A percentile compares a stretch with the other conserved stretches of the same genome.
phyloP scores from a whole-genome alignment of 345 rosid genomes.

The Arabidopsis arenosa region DNA sequence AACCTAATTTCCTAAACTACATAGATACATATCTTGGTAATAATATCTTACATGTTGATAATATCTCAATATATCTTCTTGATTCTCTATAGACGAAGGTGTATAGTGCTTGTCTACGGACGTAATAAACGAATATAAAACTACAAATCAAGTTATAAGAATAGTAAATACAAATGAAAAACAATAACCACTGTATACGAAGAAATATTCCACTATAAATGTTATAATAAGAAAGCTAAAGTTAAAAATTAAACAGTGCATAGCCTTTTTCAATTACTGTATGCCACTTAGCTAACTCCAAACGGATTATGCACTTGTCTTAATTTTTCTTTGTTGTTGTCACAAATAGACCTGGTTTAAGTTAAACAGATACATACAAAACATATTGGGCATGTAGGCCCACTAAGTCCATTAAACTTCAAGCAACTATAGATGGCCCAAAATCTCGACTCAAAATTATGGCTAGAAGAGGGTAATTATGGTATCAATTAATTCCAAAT shows the following conservation, averaged over 20 bases:
- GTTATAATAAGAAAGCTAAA: not conserved
- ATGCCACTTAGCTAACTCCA: conserved; percentile 25
- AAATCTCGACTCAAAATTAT: not conserved
- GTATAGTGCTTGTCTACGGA: not conserved
- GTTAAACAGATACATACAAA: conserved; percentile 1
- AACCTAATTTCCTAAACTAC: too few relatives aligned
- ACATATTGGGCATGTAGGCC: conserved; percentile 1
- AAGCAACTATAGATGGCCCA: conserved; percentile 15
- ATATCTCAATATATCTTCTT: too few relatives aligned
- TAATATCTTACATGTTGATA: too few relatives aligned
- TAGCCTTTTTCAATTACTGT: not conserved
- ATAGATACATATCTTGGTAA: too few relatives aligned
- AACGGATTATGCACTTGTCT: conserved; percentile 19
- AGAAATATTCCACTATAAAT: not conserved
- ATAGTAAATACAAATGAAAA: not conserved
- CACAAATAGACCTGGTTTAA: not conserved
- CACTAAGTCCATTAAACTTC: not conserved
- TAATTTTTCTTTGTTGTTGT: conserved; percentile 7
- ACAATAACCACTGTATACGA: not conserved
- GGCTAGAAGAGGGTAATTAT: not conserved
- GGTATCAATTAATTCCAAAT: not conserved
- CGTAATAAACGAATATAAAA: not conserved
- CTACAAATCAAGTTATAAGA: not conserved
- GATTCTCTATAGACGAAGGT: too few relatives aligned
- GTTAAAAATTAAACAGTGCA: not conserved